Percentiles rank a stretch among this genome's conserved stretches.
phyloP scores from a whole-genome alignment of 495 filamentous ascomycete species.

The Penicillium pulvis region DNA sequence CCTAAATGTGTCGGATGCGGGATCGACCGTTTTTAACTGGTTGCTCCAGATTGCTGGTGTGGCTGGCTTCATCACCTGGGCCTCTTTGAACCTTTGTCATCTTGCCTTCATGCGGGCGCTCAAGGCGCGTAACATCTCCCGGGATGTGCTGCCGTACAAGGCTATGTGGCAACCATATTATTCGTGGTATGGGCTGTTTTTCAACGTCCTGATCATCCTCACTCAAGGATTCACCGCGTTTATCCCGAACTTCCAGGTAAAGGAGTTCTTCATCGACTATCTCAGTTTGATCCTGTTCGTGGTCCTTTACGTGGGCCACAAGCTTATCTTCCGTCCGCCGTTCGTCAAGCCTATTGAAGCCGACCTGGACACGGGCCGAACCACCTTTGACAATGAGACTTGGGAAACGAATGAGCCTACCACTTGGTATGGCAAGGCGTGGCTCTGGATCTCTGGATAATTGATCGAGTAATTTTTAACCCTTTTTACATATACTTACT shows the following conservation, averaged over 20 bases:
- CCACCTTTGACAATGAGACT: slow-evolving; percentile 40
- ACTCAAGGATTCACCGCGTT: slow-evolving; percentile 73
- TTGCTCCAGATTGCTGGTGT: slow-evolving; percentile 64
- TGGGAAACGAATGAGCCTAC: slow-evolving; percentile 48
- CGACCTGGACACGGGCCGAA: slow-evolving; percentile 51
- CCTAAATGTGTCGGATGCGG: slow-evolving; percentile 49
- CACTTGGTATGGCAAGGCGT: slow-evolving; percentile 40
- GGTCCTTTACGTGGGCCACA: slow-evolving; percentile 60
- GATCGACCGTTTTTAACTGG: slow-evolving; percentile 59
- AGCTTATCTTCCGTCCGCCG: slow-evolving; percentile 46
- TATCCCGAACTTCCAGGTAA: slow-evolving; percentile 58
- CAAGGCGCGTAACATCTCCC: slow-evolving; percentile 56
- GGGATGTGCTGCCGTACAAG: slow-evolving; percentile 59
- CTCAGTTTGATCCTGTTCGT: slow-evolving; percentile 63
- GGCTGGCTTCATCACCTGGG: slow-evolving; percentile 70
- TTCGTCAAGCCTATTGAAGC: slow-evolving; percentile 48
- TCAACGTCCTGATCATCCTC: slow-evolving; percentile 64
- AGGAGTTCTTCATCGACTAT: slow-evolving; percentile 63
- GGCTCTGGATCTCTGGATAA: slow-evolving; percentile 27
- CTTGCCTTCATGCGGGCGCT: slow-evolving; percentile 63
- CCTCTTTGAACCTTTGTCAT: slow-evolving; percentile 59
- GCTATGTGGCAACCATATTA: slow-evolving; percentile 60
- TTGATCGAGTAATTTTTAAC: slow-evolving; percentile 7
- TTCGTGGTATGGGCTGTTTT: slow-evolving; percentile 63
- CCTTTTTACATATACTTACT: slow-evolving; percentile 6